Percentiles rank a stretch among this genome's conserved stretches.
These are phyloP conservation scores for Oehlia diaphana DNA, from an alignment of 192 early-diverging fungal genomes.

Conservation along the genomic window DNA sequence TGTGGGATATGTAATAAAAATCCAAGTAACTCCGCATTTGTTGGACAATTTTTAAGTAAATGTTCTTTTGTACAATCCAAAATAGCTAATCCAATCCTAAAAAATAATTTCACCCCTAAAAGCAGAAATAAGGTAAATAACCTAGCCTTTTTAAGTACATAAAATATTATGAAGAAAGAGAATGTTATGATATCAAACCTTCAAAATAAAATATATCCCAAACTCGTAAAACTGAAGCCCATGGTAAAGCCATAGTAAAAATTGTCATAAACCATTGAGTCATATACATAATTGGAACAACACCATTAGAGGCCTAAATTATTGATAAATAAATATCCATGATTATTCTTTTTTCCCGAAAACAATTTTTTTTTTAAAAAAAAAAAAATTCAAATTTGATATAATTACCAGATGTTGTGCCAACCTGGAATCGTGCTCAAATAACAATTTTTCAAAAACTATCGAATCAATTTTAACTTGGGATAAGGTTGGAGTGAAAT, in stretches of 20 bases:
- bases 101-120: constrained; percentile 78
- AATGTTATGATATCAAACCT: constrained; percentile 38
- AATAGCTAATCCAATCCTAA: constrained; percentile 80
- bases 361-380: background rate
- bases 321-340: background rate
- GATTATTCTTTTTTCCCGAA: no score
- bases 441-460: constrained; percentile 76
- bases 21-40: constrained; percentile 69
- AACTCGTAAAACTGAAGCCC: constrained; percentile 82
- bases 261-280: constrained; percentile 94
- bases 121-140: background rate
- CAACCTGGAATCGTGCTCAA: constrained; percentile 66
- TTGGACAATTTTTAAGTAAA: constrained; percentile 74
- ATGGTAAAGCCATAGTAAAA: constrained; percentile 85
- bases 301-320: constrained; percentile 63
- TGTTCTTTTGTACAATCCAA: constrained; percentile 59
- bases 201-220: constrained; percentile 93
- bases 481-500: constrained; percentile 70
- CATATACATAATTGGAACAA: constrained; percentile 86
- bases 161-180: background rate
- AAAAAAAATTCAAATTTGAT: background rate
- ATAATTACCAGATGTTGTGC: constrained; percentile 64
- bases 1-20: constrained; percentile 82
- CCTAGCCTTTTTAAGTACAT: no score
- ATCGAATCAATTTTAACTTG: constrained; percentile 80